Evolutionary conservation across 768 basidiomycete genomes (phyloP).

Genomic region (Mycena epipterygia): DNA sequence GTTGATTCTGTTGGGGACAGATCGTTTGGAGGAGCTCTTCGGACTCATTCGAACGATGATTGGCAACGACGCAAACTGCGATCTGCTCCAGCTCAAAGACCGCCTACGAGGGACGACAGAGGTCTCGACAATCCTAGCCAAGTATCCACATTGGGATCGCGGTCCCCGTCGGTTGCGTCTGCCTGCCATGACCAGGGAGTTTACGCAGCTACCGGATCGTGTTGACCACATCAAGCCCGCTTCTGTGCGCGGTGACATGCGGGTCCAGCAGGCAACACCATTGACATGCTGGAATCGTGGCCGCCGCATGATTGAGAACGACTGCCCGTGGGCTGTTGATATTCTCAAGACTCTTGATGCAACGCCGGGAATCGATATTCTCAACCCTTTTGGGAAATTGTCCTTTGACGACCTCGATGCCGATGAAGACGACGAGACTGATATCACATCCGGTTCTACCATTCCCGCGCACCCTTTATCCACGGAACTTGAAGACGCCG

Average conservation of each 20-base stretch:
- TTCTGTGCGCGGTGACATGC: constrained; percentile 49
- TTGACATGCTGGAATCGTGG: constrained; percentile 50
- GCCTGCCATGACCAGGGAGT: constrained; percentile 42
- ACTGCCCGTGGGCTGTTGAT: background rate
- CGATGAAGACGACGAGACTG: constrained; percentile 1
- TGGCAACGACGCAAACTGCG: constrained; percentile 49
- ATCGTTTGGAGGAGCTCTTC: constrained; percentile 51
- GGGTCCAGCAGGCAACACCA: constrained; percentile 40
- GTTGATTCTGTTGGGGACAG: constrained; percentile 53
- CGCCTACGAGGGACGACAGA: constrained; percentile 48
- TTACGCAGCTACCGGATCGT: constrained; percentile 35
- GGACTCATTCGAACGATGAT: constrained; percentile 52
- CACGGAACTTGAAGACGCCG: constrained; percentile 18
- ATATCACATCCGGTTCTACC: too few relatives aligned
- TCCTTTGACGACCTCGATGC: background rate
- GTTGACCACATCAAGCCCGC: constrained; percentile 53
- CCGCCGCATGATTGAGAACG: constrained; percentile 12
- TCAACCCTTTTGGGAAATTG: background rate
- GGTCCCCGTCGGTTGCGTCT: constrained; percentile 49
- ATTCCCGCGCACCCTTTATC: background rate
- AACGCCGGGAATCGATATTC: constrained; percentile 1
- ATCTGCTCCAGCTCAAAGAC: constrained; percentile 40
- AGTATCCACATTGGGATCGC: constrained; percentile 56
- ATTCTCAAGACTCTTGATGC: background rate
- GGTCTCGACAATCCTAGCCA: constrained; percentile 50